Evolutionary conservation across 257 asterid genomes (phyloP).

Genomic region (Solanum corneliomulleri): DNA sequence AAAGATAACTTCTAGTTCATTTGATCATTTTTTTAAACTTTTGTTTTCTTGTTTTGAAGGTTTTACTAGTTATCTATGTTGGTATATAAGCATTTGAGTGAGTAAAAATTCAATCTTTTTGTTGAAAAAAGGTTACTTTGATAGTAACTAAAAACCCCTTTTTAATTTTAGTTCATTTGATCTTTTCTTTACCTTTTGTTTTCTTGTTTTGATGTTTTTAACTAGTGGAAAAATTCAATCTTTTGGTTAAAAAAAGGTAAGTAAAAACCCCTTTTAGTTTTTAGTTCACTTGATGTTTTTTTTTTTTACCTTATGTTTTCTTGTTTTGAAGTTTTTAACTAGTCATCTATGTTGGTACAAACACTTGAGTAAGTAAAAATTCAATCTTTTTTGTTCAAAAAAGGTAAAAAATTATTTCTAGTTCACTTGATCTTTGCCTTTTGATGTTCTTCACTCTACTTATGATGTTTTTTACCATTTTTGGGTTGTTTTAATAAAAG

Average conservation of each 20-base stretch:
- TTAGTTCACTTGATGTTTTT: background rate
- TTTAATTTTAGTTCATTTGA: background rate
- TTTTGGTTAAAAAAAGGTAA: constrained; percentile 9
- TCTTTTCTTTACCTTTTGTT: background rate
- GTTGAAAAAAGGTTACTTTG: constrained; percentile 5
- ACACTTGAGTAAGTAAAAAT: constrained; percentile 11
- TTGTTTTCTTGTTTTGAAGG: constrained; percentile 5
- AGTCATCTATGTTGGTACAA: constrained; percentile 5
- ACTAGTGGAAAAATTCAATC: constrained; percentile 16
- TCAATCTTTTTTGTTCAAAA: constrained; percentile 14
- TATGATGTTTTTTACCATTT: background rate
- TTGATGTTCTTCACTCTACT: constrained; percentile 5
- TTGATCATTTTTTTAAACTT: background rate
- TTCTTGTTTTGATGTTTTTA: constrained; percentile 3
- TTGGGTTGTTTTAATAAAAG: background rate
- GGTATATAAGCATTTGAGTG: background rate
- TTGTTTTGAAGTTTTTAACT: background rate
- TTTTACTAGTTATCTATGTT: constrained; percentile 1
- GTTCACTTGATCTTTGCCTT: constrained; percentile 3
- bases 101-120: constrained; percentile 21
- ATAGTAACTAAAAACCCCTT: background rate
- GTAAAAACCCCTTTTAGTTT: background rate
- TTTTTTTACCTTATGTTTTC: background rate
- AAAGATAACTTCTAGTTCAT: background rate
- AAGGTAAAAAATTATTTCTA: constrained; percentile 2